Base-by-base conservation (phyloP, 805 yeast genomes). In the Candida takata region DNA sequence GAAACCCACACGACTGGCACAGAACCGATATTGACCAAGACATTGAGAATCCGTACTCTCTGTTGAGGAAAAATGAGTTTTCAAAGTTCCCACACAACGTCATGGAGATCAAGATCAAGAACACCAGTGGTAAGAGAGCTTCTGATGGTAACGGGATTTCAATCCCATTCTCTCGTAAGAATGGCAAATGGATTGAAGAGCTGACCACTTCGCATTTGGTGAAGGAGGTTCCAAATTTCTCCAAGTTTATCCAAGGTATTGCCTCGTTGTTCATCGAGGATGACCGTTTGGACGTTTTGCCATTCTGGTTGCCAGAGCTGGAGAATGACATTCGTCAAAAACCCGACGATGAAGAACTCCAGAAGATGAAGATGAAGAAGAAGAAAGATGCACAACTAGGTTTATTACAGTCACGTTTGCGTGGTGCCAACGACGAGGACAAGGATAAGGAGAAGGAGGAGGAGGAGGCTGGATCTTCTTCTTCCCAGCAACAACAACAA, bases 221-320 rank as follows among this genome's bases (percentile, higher is more conserved):
- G 32, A 87, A 85, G 55, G 97, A 87, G 58, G 88, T 90, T 42
- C 96, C 97, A 37, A 84, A 84, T 52, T 90, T 90, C 54, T 84
- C 95, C 34, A 85, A 87, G 61, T 90, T 84, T 56, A 72, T 90
- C 47, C 98, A 90, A 57, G 97, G 97, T 62, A 76, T 87, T 39
- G 87, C 96, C 5, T 71, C 86, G 3, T 69, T 90, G 43, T 90
- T 79, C 55, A 74, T 86, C 36, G 97, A 90, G 54, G 92, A 85
- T 56, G 97, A 90, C 51, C 80, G 82, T 48, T 70, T 90, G 54
- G 95, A 86, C 55, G 78, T 81, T 44, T 69, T 90, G 43, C 98
- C 98, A 37, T 84, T 87, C 58, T 90, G 98, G 98, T 70, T 86
- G 46, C 84, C 94, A 40, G 97, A 90, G 42, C 66, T 92, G 50